Evolutionary conservation across 129 eudicot genomes (phyloP).

Genomic region (Chrysanthemum makinoi): DNA sequence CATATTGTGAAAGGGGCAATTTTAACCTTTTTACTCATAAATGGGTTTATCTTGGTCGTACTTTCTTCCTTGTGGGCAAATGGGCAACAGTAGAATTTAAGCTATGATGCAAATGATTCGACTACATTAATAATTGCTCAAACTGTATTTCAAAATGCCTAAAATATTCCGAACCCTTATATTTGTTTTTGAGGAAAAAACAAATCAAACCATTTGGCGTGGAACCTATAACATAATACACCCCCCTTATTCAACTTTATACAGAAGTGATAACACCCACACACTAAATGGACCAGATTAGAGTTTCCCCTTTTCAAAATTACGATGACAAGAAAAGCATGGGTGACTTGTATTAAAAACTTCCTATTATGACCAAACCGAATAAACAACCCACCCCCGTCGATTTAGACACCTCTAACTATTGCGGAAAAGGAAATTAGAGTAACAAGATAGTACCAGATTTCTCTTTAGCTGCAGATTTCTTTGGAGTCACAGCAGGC

Average conservation of each 20-base stretch:
- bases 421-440: not conserved
- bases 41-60: not conserved
- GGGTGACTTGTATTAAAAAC: not conserved
- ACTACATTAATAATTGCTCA: not conserved
- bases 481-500: constrained; percentile 52
- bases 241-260: not conserved
- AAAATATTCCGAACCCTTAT: not conserved
- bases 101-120: not conserved
- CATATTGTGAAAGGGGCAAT: not conserved
- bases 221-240: not conserved
- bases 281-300: not conserved
- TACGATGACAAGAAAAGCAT: too few species aligned
- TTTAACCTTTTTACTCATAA: not conserved
- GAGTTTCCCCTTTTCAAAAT: not conserved
- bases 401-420: constrained; percentile 10
- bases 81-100: not conserved
- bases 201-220: too few species aligned
- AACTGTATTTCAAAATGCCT: constrained; percentile 4
- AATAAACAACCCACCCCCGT: not conserved
- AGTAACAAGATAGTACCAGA: constrained; percentile 40
- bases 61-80: not conserved
- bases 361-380: not conserved
- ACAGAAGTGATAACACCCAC: not conserved
- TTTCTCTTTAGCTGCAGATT: constrained; percentile 65
- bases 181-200: too few species aligned